Conservation (phyloP, 2,329 filamentous ascomycete species). For the Penicillium rolfsii region DNA sequence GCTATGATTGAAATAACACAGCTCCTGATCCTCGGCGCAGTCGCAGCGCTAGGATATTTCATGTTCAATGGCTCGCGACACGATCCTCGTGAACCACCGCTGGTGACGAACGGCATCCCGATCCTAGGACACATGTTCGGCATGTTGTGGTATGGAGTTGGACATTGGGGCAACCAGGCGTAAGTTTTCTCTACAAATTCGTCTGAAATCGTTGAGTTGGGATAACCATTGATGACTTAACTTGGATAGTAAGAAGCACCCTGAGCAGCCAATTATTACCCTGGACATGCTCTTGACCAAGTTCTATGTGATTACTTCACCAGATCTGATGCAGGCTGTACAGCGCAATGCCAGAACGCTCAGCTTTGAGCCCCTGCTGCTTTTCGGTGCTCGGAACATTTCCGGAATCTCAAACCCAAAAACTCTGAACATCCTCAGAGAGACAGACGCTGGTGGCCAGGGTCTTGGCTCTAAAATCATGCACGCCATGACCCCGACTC, state of each 20-base stretch:
- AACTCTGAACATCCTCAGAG: constrained; percentile 24
- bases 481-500: constrained; percentile 31
- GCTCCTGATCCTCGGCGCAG: constrained; percentile 11
- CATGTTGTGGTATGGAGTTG: constrained; percentile 28
- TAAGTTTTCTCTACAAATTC: constrained; percentile 7
- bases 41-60: constrained; percentile 13
- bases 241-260: constrained; percentile 17
- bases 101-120: constrained; percentile 26
- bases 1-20: constrained; percentile 17
- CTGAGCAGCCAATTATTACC: constrained; percentile 25
- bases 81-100: constrained; percentile 34
- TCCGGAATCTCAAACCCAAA: constrained; percentile 25
- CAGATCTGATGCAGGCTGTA: constrained; percentile 26
- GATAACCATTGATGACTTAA: constrained; percentile 3
- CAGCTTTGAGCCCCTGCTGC: constrained; percentile 32
- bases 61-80: constrained; percentile 10
- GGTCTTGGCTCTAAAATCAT: constrained; percentile 23
- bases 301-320: constrained; percentile 33
- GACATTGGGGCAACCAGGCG: constrained; percentile 30
- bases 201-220: background rate
- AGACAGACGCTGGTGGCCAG: constrained; percentile 25
- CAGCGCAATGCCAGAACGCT: constrained; percentile 31
- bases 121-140: constrained; percentile 35
- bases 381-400: constrained; percentile 19
- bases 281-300: constrained; percentile 33